phyloP scores from a whole-genome alignment of 176 grass and related monocot genomes.

The Aechmea fasciata region DNA sequence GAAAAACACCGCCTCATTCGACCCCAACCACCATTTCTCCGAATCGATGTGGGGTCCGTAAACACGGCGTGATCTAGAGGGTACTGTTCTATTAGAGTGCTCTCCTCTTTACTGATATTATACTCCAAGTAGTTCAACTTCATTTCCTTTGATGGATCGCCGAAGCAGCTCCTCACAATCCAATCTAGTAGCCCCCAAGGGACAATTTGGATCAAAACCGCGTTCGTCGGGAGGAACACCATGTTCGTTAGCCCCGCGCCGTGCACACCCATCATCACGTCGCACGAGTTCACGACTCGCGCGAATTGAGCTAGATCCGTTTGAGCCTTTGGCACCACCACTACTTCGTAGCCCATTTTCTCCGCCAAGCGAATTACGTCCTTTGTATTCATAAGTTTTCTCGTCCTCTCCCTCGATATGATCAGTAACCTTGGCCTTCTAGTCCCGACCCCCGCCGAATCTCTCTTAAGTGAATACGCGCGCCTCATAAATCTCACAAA shows the following conservation, averaged over 20 bases:
- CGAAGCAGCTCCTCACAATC: not conserved
- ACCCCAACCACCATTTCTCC: slow-evolving; percentile 2
- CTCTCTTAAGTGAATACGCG: not conserved
- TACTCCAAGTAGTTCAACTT: slow-evolving; percentile 18
- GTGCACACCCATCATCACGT: slow-evolving; percentile 24
- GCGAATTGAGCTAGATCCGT: slow-evolving; percentile 51
- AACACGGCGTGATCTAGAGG: slow-evolving; percentile 18
- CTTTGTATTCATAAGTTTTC: slow-evolving; percentile 55
- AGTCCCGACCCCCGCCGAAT: not conserved
- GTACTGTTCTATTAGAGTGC: slow-evolving; percentile 3
- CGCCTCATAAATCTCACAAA: slow-evolving; percentile 9
- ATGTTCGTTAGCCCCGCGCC: slow-evolving; percentile 16
- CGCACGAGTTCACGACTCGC: slow-evolving; percentile 10
- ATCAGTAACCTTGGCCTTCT: slow-evolving; percentile 38
- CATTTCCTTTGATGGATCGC: not conserved
- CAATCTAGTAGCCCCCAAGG: slow-evolving; percentile 12
- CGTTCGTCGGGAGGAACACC: slow-evolving; percentile 21
- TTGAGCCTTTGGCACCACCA: slow-evolving; percentile 42
- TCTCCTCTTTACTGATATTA: slow-evolving; percentile 4
- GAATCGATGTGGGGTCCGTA: slow-evolving; percentile 13
- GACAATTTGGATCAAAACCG: slow-evolving; percentile 14
- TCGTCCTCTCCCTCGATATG: slow-evolving; percentile 37
- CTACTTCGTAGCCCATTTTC: slow-evolving; percentile 49
- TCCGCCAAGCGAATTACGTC: slow-evolving; percentile 37
- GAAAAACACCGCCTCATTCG: not conserved